Evolutionary conservation across 148 eudicot species (phyloP).

Genomic region (Vaccinium macrocarpon): DNA sequence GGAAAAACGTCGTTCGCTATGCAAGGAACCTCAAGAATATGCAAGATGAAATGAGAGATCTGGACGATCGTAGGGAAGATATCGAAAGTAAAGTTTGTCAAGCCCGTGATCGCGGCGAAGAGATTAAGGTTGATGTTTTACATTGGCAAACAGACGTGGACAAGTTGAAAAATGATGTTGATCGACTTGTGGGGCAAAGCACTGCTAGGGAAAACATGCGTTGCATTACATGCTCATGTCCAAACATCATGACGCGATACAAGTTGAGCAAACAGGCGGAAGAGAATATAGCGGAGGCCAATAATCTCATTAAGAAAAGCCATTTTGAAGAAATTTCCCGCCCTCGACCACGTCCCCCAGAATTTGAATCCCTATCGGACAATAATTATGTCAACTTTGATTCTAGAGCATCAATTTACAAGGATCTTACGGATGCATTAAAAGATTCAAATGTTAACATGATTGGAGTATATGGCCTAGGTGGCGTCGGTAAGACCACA

Average conservation of each 20-base stretch:
- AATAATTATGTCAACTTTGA: not conserved
- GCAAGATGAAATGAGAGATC: not conserved
- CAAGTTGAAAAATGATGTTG: not conserved
- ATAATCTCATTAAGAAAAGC: not conserved
- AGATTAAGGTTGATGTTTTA: not conserved
- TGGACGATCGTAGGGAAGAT: fast-evolving
- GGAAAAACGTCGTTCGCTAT: not conserved
- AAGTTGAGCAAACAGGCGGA: not conserved
- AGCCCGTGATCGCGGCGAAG: not conserved
- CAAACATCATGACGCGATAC: not conserved
- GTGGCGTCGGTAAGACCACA: not conserved
- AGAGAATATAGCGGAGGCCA: not conserved
- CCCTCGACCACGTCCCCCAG: not conserved
- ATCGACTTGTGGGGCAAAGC: not conserved
- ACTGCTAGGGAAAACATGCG: not conserved
- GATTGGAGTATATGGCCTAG: not conserved
- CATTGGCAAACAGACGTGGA: not conserved
- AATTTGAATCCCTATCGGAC: not conserved
- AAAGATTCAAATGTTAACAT: not conserved
- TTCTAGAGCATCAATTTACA: not conserved
- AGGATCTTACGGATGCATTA: not conserved
- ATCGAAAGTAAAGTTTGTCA: not conserved
- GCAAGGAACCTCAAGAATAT: not conserved
- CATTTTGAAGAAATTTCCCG: not conserved
- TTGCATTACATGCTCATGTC: not conserved